Evolutionary conservation across 495 filamentous ascomycete species (phyloP).

Genomic region (Cladorrhinum samala): DNA sequence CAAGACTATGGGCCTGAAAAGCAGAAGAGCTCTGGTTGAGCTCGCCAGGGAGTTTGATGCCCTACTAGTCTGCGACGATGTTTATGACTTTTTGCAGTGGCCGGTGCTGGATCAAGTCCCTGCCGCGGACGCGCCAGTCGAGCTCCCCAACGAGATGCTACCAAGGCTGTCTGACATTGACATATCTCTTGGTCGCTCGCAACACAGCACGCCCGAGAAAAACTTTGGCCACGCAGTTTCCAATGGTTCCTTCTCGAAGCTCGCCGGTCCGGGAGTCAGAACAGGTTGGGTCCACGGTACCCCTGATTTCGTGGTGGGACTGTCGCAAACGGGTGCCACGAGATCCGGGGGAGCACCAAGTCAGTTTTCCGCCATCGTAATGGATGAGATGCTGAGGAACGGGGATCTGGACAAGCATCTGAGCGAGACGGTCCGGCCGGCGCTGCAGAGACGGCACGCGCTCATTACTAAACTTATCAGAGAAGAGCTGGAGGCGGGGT

Average conservation of each 20-base stretch:
- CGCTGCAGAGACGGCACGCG: slow-evolving; percentile 52
- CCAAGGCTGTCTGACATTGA: slow-evolving; percentile 77
- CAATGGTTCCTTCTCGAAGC: slow-evolving; percentile 82
- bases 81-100: slow-evolving; percentile 87
- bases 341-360: slow-evolving; percentile 71
- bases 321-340: slow-evolving; percentile 64
- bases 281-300: slow-evolving; percentile 80
- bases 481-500: slow-evolving; percentile 44
- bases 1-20: slow-evolving; percentile 59
- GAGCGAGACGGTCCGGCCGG: slow-evolving; percentile 36
- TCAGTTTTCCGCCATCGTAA: slow-evolving; percentile 60
- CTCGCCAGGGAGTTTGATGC: slow-evolving; percentile 70
- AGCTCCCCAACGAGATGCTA: slow-evolving; percentile 28
- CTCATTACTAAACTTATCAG: slow-evolving; percentile 49
- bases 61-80: slow-evolving; percentile 77
- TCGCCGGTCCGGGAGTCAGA: slow-evolving; percentile 69
- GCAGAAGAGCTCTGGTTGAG: slow-evolving; percentile 55
- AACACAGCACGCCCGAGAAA: slow-evolving; percentile 24
- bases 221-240: slow-evolving; percentile 69
- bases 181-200: slow-evolving; percentile 38
- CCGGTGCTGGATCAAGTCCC: too few species aligned
- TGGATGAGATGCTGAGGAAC: slow-evolving; percentile 52
- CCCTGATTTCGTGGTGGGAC: slow-evolving; percentile 56
- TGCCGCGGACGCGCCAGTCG: too few species aligned
- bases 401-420: slow-evolving; percentile 46